Percentiles rank a stretch among this genome's conserved stretches.
Conservation (phyloP, 2,329 filamentous ascomycete species). For the Colletotrichum viniferum region DNA sequence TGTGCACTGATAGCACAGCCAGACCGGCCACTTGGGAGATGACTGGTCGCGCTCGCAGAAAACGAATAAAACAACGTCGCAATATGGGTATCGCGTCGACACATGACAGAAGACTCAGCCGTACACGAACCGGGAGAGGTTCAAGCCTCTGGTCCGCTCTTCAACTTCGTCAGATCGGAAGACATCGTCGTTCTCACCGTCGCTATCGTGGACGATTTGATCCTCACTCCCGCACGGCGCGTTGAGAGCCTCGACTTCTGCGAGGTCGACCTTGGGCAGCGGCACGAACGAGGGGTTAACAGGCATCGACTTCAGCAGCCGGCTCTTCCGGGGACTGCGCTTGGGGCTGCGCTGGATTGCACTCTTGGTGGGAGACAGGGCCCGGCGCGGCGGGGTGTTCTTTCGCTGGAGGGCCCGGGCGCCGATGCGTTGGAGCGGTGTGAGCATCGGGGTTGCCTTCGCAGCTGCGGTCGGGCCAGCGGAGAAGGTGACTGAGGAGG, state of each 20-base stretch:
- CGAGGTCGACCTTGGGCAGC: conserved; percentile 57
- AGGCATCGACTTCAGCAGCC: conserved; percentile 34
- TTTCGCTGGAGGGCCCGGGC: conserved; percentile 45
- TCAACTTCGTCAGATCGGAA: conserved; percentile 23
- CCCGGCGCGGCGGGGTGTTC: conserved; percentile 28
- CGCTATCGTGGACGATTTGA: conserved; percentile 58
- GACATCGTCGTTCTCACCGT: conserved; percentile 45
- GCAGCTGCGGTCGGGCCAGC: conserved; percentile 32
- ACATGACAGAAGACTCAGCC: conserved; percentile 22
- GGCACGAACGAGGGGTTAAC: conserved; percentile 61
- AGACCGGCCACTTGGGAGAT: neutral
- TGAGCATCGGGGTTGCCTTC: conserved; percentile 48
- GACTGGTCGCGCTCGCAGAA: neutral
- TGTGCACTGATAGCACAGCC: neutral
- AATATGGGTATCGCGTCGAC: conserved; percentile 7
- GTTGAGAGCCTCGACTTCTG: conserved; percentile 58
- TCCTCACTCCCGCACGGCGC: conserved; percentile 58
- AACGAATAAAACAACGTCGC: conserved; percentile 9
- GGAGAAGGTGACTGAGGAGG: conserved; percentile 46
- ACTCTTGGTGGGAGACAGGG: conserved; percentile 16
- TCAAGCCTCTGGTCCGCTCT: conserved; percentile 37
- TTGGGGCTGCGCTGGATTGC: conserved; percentile 22
- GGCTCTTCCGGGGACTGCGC: conserved; percentile 26
- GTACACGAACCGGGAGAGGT: conserved; percentile 56
- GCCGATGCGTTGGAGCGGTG: conserved; percentile 59